A percentile compares a stretch with the other conserved stretches of the same genome.
phyloP scores from a whole-genome alignment of 768 basidiomycete genomes.

The Amanita molliuscula region DNA sequence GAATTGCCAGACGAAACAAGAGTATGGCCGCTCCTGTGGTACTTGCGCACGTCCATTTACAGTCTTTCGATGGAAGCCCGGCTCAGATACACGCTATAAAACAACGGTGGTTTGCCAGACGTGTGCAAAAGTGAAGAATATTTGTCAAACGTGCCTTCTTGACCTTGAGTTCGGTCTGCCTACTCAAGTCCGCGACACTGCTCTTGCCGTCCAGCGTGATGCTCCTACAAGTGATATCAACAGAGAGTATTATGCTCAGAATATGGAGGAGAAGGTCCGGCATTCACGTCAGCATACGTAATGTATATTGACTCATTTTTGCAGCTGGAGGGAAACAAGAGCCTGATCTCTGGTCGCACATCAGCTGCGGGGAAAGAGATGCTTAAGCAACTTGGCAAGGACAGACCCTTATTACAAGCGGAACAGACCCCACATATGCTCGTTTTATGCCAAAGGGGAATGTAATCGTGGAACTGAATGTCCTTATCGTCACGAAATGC shows the following conservation, averaged over 20 bases:
- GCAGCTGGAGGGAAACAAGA: slow-evolving; percentile 63
- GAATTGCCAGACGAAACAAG: slow-evolving; percentile 78
- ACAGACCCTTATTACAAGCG: slow-evolving; percentile 97
- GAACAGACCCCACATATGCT: slow-evolving; percentile 88
- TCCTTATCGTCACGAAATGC: slow-evolving; percentile 93
- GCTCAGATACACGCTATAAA: slow-evolving; percentile 88
- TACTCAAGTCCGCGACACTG: slow-evolving; percentile 95
- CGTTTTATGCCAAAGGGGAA: slow-evolving; percentile 92
- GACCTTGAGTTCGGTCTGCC: slow-evolving; percentile 96
- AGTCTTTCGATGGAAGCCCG: slow-evolving; percentile 98
- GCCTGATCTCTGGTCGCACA: slow-evolving; percentile 49
- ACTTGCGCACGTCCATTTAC: slow-evolving; percentile 96
- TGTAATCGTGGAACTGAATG: slow-evolving; percentile 89
- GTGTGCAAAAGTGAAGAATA: slow-evolving; percentile 91
- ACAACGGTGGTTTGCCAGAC: slow-evolving; percentile 96
- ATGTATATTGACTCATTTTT: slow-evolving; percentile 5
- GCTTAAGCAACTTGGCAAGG: slow-evolving; percentile 88
- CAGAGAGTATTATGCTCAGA: slow-evolving; percentile 89
- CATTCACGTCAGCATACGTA: not conserved
- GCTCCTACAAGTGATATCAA: slow-evolving; percentile 98
- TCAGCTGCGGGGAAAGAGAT: slow-evolving; percentile 88
- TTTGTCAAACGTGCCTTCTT: slow-evolving; percentile 95
- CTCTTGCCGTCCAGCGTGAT: slow-evolving; percentile 72
- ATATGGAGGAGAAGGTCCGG: slow-evolving; percentile 76
- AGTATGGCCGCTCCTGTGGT: slow-evolving; percentile 92